A percentile compares a stretch with the other conserved stretches of the same genome.
These are phyloP conservation scores for Hemisphaericaspora lyxosophila DNA, from an alignment of 1,139 yeast genomes.

Conservation along the genomic window DNA sequence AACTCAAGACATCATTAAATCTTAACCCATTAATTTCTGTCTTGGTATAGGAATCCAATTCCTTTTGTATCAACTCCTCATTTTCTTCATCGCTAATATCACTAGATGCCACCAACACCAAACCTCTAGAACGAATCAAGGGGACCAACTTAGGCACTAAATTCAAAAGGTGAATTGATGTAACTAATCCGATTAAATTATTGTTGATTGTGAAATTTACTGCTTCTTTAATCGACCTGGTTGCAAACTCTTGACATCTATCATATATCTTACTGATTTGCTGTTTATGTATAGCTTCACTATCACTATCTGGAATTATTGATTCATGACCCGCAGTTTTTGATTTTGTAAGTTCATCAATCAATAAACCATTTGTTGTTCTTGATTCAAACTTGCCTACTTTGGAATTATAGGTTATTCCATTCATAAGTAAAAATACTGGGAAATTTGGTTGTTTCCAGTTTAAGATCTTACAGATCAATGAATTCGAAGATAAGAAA, in stretches of 20 bases:
- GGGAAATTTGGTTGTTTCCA: slow-evolving; percentile 99
- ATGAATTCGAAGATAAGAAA: slow-evolving; percentile 82
- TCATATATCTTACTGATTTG: slow-evolving; percentile 2
- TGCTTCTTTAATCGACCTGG: slow-evolving; percentile 49
- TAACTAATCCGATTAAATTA: slow-evolving; percentile 79
- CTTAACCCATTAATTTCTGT: slow-evolving; percentile 76
- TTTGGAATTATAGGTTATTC: slow-evolving; percentile 44
- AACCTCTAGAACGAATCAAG: slow-evolving; percentile 75
- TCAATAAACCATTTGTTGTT: slow-evolving; percentile 43
- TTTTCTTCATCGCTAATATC: slow-evolving; percentile 32
- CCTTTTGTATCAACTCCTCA: slow-evolving; percentile 28
- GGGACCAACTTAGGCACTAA: slow-evolving; percentile 77
- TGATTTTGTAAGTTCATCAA: slow-evolving; percentile 19
- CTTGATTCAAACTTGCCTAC: slow-evolving; percentile 36
- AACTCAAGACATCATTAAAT: slow-evolving; percentile 62
- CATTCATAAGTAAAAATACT: slow-evolving; percentile 80
- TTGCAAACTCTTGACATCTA: slow-evolving; percentile 40
- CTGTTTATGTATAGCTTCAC: not conserved
- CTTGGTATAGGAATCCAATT: slow-evolving; percentile 43
- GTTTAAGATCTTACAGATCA: slow-evolving; percentile 85
- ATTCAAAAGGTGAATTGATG: slow-evolving; percentile 67
- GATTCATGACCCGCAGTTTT: slow-evolving; percentile 7
- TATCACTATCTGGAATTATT: not conserved
- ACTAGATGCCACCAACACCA: slow-evolving; percentile 73
- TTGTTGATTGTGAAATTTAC: slow-evolving; percentile 73